phyloP scores from a whole-genome alignment of 345 rosid genomes.

The Boechera stricta region DNA sequence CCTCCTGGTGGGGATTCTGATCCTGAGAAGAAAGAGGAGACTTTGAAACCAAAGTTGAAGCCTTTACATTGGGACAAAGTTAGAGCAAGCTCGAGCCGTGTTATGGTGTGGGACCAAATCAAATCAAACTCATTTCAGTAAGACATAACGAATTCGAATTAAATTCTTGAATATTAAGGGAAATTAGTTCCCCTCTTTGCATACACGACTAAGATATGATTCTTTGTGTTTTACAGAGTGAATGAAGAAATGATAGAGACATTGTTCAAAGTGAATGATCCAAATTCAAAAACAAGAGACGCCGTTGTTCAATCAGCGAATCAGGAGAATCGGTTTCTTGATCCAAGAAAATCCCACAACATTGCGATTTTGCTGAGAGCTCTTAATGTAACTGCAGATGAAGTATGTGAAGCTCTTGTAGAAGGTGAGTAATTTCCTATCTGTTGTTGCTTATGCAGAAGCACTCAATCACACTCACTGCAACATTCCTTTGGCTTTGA shows the following conservation, averaged over 20 bases:
- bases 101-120: constrained; percentile 96
- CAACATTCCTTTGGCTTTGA: background rate
- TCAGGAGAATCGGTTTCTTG: constrained; percentile 78
- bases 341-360: constrained; percentile 91
- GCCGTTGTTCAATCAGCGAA: constrained; percentile 45
- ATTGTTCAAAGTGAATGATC: constrained; percentile 68
- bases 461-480: background rate
- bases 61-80: constrained; percentile 99
- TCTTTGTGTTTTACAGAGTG: constrained; percentile 58
- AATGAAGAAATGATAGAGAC: constrained; percentile 99
- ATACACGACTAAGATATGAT: constrained; percentile 17
- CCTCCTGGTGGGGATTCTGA: constrained; percentile 51
- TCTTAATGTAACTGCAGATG: constrained; percentile 86
- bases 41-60: constrained; percentile 73
- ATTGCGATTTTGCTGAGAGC: constrained; percentile 91
- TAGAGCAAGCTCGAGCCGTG: constrained; percentile 85
- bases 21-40: constrained; percentile 57
- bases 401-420: constrained; percentile 89
- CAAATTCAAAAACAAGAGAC: constrained; percentile 55
- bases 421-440: constrained; percentile 60
- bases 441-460: background rate
- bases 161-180: background rate
- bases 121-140: constrained; percentile 92
- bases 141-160: constrained; percentile 41
- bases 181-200: background rate